These are phyloP conservation scores for Sporisorium iseilematis-ciliati DNA, from an alignment of 1,284 basidiomycete species.

Conservation along the genomic window DNA sequence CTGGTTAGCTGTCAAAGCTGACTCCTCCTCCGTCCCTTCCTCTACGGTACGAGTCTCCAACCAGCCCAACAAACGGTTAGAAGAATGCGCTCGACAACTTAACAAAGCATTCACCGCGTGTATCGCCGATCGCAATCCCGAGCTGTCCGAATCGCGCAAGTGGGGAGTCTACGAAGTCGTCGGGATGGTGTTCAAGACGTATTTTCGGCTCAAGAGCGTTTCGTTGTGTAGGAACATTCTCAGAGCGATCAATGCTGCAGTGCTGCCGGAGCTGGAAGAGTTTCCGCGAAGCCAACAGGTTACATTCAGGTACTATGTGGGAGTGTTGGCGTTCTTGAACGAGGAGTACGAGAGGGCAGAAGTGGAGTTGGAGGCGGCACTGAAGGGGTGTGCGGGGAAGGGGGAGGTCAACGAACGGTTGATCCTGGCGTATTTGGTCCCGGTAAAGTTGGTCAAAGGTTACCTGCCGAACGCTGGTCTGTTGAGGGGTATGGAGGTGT, in stretches of 20 bases:
- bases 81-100: conserved; percentile 89
- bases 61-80: conserved; percentile 75
- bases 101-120: conserved; percentile 93
- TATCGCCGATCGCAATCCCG: conserved; percentile 81
- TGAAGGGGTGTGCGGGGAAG: conserved; percentile 80
- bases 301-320: conserved; percentile 83
- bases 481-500: conserved; percentile 80
- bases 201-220: conserved; percentile 93
- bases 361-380: conserved; percentile 83
- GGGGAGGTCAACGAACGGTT: conserved; percentile 83
- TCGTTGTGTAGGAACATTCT: conserved; percentile 91
- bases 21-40: conserved; percentile 18
- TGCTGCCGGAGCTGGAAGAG: conserved; percentile 80
- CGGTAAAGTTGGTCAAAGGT: conserved; percentile 86
- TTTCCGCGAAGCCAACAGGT: conserved; percentile 91
- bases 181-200: conserved; percentile 88
- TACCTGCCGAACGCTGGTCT: conserved; percentile 81
- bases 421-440: conserved; percentile 89
- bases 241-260: conserved; percentile 86
- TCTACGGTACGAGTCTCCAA: conserved; percentile 15
- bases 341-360: conserved; percentile 86
- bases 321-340: conserved; percentile 91
- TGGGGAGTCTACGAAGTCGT: conserved; percentile 97
- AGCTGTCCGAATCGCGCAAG: conserved; percentile 79
- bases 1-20: conserved; percentile 57